Evolutionary conservation across 2,329 filamentous ascomycete genomes (phyloP).

Genomic region (Phaeosphaeriaceae sp.): DNA sequence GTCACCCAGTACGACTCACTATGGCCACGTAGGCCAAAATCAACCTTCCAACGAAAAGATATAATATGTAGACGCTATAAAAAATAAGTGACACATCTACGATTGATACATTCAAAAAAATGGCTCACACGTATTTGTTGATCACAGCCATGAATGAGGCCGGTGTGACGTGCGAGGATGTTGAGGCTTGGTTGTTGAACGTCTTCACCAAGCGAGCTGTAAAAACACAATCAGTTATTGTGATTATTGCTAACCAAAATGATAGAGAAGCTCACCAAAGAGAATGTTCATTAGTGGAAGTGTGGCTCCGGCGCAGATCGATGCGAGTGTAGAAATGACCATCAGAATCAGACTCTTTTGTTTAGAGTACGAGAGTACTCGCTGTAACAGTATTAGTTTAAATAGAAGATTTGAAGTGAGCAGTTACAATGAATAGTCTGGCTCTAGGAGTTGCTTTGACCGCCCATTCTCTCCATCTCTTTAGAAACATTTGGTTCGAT

Average conservation of each 20-base stretch:
- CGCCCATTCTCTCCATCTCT: not conserved
- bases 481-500: not conserved
- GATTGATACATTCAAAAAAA: no score
- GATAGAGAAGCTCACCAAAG: constrained; percentile 53
- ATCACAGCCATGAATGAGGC: constrained; percentile 19
- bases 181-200: constrained; percentile 12
- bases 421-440: constrained; percentile 4
- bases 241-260: constrained; percentile 21
- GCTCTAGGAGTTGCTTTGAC: not conserved
- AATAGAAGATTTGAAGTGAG: not conserved
- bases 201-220: constrained; percentile 22
- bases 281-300: constrained; percentile 65
- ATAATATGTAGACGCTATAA: constrained; percentile 57
- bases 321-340: constrained; percentile 22
- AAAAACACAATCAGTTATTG: not conserved
- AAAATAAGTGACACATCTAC: not conserved
- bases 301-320: constrained; percentile 29
- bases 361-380: constrained; percentile 28
- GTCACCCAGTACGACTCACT: constrained; percentile 41
- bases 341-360: constrained; percentile 19
- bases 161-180: constrained; percentile 4
- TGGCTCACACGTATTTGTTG: constrained; percentile 28
- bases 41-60: constrained; percentile 64
- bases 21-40: constrained; percentile 62
- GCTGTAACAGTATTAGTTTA: constrained; percentile 11